A percentile compares a stretch with the other conserved stretches of the same genome.
These are phyloP conservation scores for Moesziomyces globuligerus DNA, from an alignment of 1,284 basidiomycete species.

Conservation along the genomic window DNA sequence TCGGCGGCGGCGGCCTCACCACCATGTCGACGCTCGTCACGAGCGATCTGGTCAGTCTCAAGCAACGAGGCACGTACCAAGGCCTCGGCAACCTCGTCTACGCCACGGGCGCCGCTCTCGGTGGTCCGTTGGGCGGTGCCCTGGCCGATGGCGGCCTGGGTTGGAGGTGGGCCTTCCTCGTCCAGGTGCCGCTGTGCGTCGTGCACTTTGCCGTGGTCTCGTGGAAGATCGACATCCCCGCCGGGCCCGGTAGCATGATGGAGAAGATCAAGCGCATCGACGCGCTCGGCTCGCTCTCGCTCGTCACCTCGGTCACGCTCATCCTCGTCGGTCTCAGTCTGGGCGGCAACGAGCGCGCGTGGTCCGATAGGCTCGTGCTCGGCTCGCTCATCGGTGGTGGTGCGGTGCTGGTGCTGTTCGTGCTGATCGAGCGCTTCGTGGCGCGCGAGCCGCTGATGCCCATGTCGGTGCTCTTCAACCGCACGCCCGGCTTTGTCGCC, in stretches of 20 bases:
- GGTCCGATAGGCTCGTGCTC: conserved; percentile 58
- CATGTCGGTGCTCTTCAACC: conserved; percentile 66
- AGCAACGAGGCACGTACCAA: conserved; percentile 69
- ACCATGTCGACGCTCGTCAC: conserved; percentile 69
- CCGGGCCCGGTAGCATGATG: conserved; percentile 65
- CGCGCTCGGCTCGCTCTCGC: conserved; percentile 66
- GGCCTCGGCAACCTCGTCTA: conserved; percentile 67
- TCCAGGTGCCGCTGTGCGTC: conserved; percentile 67
- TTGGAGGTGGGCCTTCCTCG: conserved; percentile 65
- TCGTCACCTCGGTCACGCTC: conserved; percentile 66
- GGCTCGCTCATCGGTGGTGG: conserved; percentile 60
- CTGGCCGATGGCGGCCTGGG: conserved; percentile 59
- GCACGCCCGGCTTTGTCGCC: conserved; percentile 67
- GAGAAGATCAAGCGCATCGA: conserved; percentile 69
- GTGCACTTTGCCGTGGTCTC: conserved; percentile 67
- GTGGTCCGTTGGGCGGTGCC: conserved; percentile 61
- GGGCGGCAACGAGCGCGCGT: conserved; percentile 63
- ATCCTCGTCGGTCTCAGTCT: conserved; percentile 67
- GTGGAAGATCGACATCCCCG: conserved; percentile 68
- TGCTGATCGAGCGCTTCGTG: conserved; percentile 70
- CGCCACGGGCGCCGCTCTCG: conserved; percentile 66
- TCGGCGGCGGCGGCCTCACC: conserved; percentile 70
- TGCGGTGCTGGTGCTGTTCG: conserved; percentile 71
- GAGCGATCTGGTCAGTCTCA: conserved; percentile 69
- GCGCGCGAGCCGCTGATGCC: conserved; percentile 68